phyloP scores from a whole-genome alignment of 495 filamentous ascomycete species.

The Paragyromitra xinjiangensis region DNA sequence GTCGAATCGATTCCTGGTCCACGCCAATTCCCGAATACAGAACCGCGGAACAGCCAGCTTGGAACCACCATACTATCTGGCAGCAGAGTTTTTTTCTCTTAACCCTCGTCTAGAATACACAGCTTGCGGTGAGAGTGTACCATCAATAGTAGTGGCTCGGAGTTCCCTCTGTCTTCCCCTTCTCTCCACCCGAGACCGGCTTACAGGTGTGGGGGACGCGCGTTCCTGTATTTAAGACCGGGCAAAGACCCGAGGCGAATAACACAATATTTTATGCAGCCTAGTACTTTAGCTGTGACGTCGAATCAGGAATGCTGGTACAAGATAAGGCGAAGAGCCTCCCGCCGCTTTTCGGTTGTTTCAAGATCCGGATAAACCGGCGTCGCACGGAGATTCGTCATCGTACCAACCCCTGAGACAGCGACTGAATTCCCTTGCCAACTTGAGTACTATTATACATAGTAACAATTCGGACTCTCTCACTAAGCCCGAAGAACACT shows the following conservation, averaged over 20 bases:
- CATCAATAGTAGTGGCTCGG: not conserved
- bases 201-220: conserved; percentile 29
- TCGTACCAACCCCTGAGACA: not conserved
- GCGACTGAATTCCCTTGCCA: not conserved
- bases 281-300: conserved; percentile 35
- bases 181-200: not conserved
- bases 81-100: not conserved
- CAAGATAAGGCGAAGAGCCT: conserved; percentile 33
- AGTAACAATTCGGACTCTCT: not conserved
- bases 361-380: conserved; percentile 16
- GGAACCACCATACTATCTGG: not conserved
- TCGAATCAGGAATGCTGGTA: conserved; percentile 8
- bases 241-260: conserved; percentile 26
- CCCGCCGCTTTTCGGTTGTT: conserved; percentile 9
- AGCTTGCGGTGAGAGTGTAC: not conserved
- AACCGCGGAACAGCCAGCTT: not conserved
- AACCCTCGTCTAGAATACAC: not conserved
- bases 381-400: conserved; percentile 24
- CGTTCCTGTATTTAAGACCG: conserved; percentile 40
- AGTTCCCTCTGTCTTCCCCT: not conserved
- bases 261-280: conserved; percentile 14
- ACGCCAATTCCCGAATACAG: conserved; percentile 5
- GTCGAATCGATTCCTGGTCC: not conserved
- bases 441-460: not conserved
- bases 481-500: not conserved